Base-by-base conservation (phyloP, 768 basidiomycete genomes). In the Hygrophorus russula region DNA sequence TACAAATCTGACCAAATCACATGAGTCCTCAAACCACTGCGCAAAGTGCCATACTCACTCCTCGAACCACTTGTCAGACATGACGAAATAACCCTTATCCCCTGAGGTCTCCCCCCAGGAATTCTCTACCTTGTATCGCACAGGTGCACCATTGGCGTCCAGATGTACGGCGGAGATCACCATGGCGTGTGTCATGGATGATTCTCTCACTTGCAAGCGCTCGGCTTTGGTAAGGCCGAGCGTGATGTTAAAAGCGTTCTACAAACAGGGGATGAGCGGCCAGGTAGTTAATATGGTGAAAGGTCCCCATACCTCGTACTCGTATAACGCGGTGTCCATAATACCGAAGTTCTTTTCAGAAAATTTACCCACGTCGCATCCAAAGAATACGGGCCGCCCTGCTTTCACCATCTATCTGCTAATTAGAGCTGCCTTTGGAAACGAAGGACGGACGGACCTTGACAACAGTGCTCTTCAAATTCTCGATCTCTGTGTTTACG, bases 111-210 rank as follows among this genome's bases (percentile, higher is more conserved):
- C 78, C 12, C 88, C 86, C 94, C 94, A 98, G 2, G 82, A 85
- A 66, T 98, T 98, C 70, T 98, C 94, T 14, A 98, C 88, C 63
- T 90, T 89, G 74, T 90, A 98, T n/a, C 90, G 74, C 14, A 93
- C 62, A 0, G 91, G 82, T 45, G 74, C 76, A 41, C 88, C 89
- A 2, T 59, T 64, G 10, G 66, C 60, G 55, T 93, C 91, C 39
- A 96, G 66, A 56, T 97, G 93, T 13, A 93, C 93, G 13, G 76
- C 93, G 13, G 85, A 81, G 58, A 97, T 93, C 34, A 94, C 89
- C 88, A 90, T 86, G 2, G 90, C 90, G 58, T 97, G 93, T 1
- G 92, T 97, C 92, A 96, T 94, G 27, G 82, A 59, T 0, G 84
- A 87, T 54, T 97, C 92, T 42, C 78, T 77, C 14, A 80, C 80